Conservation (phyloP, 1,284 basidiomycete genomes). For the Neolentinus lepideus region DNA sequence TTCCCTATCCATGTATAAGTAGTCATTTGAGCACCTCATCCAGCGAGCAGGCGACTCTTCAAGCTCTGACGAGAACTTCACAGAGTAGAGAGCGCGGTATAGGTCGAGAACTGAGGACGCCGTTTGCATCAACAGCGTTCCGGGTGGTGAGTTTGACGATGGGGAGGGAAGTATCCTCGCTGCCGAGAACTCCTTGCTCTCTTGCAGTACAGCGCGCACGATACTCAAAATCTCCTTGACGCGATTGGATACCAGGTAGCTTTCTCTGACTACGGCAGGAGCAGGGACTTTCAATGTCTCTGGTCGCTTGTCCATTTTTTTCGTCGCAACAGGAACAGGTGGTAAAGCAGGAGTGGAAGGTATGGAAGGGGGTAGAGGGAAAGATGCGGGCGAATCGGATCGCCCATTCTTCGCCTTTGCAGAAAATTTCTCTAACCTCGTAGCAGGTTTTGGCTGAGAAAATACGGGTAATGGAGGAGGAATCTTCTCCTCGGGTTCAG, state of each 20-base stretch:
- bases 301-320: not conserved
- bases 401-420: constrained; percentile 36
- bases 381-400: constrained; percentile 12
- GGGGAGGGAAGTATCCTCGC: constrained; percentile 44
- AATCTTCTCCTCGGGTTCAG: constrained; percentile 10
- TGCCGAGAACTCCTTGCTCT: constrained; percentile 48
- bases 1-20: constrained; percentile 57
- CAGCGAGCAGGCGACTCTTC: constrained; percentile 47
- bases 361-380: constrained; percentile 16
- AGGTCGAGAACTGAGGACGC: constrained; percentile 72
- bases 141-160: constrained; percentile 26
- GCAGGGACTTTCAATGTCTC: constrained; percentile 1
- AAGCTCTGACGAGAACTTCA: constrained; percentile 50
- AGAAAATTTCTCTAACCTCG: constrained; percentile 49
- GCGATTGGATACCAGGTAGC: constrained; percentile 49
- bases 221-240: constrained; percentile 50
- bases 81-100: constrained; percentile 78
- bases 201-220: constrained; percentile 50
- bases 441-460: constrained; percentile 37
- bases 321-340: not conserved
- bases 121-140: constrained; percentile 50
- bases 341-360: not conserved
- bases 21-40: constrained; percentile 88
- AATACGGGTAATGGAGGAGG: constrained; percentile 22
- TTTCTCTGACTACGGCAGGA: constrained; percentile 32